Evolutionary conservation across 345 rosid genomes (phyloP).

Genomic region (Carallia pectinifolia): DNA sequence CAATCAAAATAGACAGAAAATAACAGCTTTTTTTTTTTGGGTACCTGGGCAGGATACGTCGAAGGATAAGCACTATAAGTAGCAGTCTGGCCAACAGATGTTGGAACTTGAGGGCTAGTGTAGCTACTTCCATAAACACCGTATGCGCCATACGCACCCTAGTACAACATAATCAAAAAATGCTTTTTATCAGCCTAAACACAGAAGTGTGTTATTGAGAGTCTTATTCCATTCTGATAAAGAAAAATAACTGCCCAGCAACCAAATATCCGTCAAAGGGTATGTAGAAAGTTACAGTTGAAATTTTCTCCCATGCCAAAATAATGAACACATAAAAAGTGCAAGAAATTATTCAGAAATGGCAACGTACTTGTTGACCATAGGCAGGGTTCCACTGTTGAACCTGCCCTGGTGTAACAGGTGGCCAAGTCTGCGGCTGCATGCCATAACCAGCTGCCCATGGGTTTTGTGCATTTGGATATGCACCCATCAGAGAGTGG

Average conservation of each 20-base stretch:
- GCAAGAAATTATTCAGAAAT: background rate
- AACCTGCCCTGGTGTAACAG: constrained; percentile 53
- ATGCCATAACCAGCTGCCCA: constrained; percentile 80
- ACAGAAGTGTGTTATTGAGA: background rate
- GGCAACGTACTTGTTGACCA: constrained; percentile 56
- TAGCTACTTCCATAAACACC: constrained; percentile 67
- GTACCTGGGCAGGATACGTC: constrained; percentile 77
- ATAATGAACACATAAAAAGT: too few relatives aligned
- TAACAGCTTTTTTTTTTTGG: background rate
- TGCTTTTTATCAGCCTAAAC: background rate
- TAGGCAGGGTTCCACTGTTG: constrained; percentile 81
- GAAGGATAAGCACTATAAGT: constrained; percentile 82
- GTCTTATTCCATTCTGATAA: background rate
- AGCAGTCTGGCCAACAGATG: constrained; percentile 63
- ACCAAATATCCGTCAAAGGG: background rate
- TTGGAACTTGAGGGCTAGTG: constrained; percentile 58
- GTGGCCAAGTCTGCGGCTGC: constrained; percentile 94
- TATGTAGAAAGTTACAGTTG: background rate
- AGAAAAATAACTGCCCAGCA: background rate
- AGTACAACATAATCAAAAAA: background rate
- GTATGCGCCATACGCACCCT: constrained; percentile 83
- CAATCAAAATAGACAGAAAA: too few relatives aligned
- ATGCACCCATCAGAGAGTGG: constrained; percentile 64
- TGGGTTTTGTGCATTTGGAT: constrained; percentile 71
- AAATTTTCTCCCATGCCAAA: background rate